A percentile compares a stretch with the other conserved stretches of the same genome.
phyloP scores from a whole-genome alignment of 768 basidiomycete species.

The Sporobolomyces phaffii region DNA sequence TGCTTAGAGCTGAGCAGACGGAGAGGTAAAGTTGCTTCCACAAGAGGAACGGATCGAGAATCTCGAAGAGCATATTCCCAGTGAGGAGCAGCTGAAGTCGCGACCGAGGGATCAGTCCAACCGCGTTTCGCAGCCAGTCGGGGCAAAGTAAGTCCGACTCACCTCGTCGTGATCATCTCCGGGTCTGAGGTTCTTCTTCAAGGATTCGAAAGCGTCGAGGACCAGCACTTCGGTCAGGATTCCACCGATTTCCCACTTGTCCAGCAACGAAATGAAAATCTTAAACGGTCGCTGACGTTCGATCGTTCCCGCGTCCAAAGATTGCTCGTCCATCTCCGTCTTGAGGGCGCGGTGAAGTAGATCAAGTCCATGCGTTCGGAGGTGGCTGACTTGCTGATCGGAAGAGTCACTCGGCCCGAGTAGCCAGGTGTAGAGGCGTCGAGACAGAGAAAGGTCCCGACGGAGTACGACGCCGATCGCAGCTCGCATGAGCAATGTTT shows the following conservation, averaged over 20 bases:
- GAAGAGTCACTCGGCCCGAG: conserved; percentile 71
- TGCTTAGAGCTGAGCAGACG: conserved; percentile 35
- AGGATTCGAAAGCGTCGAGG: conserved; percentile 69
- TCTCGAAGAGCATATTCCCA: conserved; percentile 80
- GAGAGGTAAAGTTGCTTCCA: conserved; percentile 68
- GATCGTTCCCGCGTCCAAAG: conserved; percentile 57
- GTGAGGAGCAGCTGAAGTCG: conserved; percentile 67
- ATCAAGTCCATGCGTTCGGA: conserved; percentile 64
- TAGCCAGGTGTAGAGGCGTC: conserved; percentile 87
- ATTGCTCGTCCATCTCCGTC: conserved; percentile 13
- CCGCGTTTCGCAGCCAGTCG: background rate
- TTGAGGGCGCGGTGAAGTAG: conserved; percentile 65
- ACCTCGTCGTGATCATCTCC: conserved; percentile 47
- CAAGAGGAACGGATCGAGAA: conserved; percentile 77
- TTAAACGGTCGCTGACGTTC: conserved; percentile 73
- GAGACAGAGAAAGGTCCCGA: conserved; percentile 84
- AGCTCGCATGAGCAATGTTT: conserved; percentile 74
- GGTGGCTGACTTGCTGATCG: conserved; percentile 66
- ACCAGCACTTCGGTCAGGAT: conserved; percentile 70
- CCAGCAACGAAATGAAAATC: conserved; percentile 86
- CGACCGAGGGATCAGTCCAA: conserved; percentile 6
- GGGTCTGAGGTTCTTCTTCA: conserved; percentile 55
- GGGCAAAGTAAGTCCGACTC: conserved; percentile 36
- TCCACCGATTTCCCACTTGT: conserved; percentile 94
- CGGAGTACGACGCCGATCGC: conserved; percentile 83